Evolutionary conservation across 2,329 filamentous ascomycete genomes (phyloP), one percentile per base, ranked within the genome.

Genomic region (Fusarium graminum): DNA sequence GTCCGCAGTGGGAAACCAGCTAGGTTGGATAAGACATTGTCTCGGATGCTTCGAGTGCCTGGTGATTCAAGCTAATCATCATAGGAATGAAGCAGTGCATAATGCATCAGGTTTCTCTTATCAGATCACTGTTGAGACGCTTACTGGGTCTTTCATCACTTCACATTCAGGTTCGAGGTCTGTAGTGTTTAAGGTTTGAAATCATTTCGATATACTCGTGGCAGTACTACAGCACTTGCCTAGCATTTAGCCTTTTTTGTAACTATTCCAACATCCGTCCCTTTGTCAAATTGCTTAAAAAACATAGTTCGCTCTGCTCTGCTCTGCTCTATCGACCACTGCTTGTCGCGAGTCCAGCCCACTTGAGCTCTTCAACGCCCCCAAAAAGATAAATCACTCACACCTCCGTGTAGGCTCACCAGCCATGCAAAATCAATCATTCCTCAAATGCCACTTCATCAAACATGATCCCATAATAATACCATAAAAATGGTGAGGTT

Each of bases 361-460:
- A 73, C 72, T 74, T 74, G 70, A 72, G 72, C 72, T 74, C 72
- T 56, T 57, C 70, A 72, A 74, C 71, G 71, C 72, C 72, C 71
- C 67, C 59, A 42, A 67, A n/a, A 49, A 56, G 62, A 67, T 65
- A 63, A 63, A 57, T 63, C 69, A 74, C 69, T 63, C 72, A 62
- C 59, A 64, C 68, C 66, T 68, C 66, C 70, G 60, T 66, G 59
- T 67, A 64, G 66, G 65, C 67, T 68, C 45, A 59, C 70, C 52
- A 63, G 64, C 68, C 65, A 74, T 70, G 72, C 65, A 71, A 65
- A 69, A 61, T 69, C 63, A 63, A 41, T 70, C 71, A 66, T 71
- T 67, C 61, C 69, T 66, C 65, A 71, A 72, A 74, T 74, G 71
- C 68, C 63, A 69, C 60, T 65, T 74, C 71, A 64, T 72, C 70